phyloP scores from a whole-genome alignment of 78 protist genomes.

The Monosiga brevicollis region DNA sequence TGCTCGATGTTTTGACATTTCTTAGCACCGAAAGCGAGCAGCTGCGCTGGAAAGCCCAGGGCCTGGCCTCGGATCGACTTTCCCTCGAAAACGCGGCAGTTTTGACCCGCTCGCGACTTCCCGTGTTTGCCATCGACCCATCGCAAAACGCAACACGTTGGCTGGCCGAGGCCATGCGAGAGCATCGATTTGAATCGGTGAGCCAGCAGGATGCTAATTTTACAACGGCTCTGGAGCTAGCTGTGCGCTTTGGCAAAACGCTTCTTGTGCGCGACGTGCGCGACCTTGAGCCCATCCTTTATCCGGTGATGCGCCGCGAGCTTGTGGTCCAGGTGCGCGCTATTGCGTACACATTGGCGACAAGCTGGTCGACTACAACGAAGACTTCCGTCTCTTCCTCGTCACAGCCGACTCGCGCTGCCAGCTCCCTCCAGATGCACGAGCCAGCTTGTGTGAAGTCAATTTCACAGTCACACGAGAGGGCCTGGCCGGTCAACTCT shows the following conservation, averaged over 20 bases:
- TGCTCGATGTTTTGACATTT: constrained; percentile 10
- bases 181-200: constrained; percentile 21
- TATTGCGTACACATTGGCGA: constrained; percentile 69
- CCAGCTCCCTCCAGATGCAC: constrained; percentile 58
- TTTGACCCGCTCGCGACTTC: background rate
- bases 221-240: constrained; percentile 60
- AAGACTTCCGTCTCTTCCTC: constrained; percentile 55
- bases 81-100: constrained; percentile 65
- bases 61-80: constrained; percentile 71
- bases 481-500: constrained; percentile 71
- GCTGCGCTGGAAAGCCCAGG: constrained; percentile 57
- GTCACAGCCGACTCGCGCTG: constrained; percentile 47
- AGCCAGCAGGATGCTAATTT: constrained; percentile 42
- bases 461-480: constrained; percentile 60
- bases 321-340: constrained; percentile 19
- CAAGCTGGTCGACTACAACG: constrained; percentile 57
- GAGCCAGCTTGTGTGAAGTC: constrained; percentile 34
- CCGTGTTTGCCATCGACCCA: background rate
- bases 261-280: constrained; percentile 64
- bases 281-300: constrained; percentile 55
- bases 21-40: constrained; percentile 48
- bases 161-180: background rate
- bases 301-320: constrained; percentile 52
- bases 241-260: constrained; percentile 89
- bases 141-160: background rate